Conservation (phyloP, 2,329 filamentous ascomycete species). For the Cryphonectria radicalis region DNA sequence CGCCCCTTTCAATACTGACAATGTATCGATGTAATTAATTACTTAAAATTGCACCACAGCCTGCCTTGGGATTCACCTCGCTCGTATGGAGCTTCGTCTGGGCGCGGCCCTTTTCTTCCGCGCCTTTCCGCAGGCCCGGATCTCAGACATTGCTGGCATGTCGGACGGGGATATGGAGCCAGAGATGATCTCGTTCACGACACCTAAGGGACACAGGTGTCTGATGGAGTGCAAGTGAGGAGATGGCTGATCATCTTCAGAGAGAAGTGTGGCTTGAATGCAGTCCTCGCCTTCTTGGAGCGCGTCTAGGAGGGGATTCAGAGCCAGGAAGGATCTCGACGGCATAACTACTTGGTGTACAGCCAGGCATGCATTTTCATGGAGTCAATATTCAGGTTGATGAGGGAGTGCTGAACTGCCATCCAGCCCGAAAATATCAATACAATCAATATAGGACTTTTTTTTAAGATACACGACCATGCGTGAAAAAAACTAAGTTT, state of each 20-base stretch:
- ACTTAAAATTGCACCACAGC: conserved; percentile 27
- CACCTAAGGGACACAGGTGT: conserved; percentile 21
- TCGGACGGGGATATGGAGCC: conserved; percentile 37
- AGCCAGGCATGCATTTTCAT: too few relatives aligned
- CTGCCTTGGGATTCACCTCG: conserved; percentile 60
- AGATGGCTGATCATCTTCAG: too few relatives aligned
- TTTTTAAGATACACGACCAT: too few relatives aligned
- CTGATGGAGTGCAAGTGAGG: conserved; percentile 19
- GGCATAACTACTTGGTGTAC: too few relatives aligned
- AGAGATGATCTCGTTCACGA: conserved; percentile 22
- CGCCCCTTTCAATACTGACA: not conserved
- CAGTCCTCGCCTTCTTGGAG: not conserved
- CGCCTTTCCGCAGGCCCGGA: conserved; percentile 36
- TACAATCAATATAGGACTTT: too few relatives aligned
- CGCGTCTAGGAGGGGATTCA: not conserved
- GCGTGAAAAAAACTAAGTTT: too few relatives aligned
- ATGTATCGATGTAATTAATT: not conserved
- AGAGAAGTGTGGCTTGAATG: not conserved
- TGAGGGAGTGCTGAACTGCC: too few relatives aligned
- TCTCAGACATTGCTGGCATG: conserved; percentile 37
- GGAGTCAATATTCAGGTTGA: too few relatives aligned
- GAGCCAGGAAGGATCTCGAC: not conserved
- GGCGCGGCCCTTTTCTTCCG: conserved; percentile 54
- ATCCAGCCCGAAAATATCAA: too few relatives aligned
- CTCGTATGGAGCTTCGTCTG: conserved; percentile 56